Evolutionary conservation across 2,329 filamentous ascomycete genomes (phyloP).

Genomic region (Arthrobotrys conoides): DNA sequence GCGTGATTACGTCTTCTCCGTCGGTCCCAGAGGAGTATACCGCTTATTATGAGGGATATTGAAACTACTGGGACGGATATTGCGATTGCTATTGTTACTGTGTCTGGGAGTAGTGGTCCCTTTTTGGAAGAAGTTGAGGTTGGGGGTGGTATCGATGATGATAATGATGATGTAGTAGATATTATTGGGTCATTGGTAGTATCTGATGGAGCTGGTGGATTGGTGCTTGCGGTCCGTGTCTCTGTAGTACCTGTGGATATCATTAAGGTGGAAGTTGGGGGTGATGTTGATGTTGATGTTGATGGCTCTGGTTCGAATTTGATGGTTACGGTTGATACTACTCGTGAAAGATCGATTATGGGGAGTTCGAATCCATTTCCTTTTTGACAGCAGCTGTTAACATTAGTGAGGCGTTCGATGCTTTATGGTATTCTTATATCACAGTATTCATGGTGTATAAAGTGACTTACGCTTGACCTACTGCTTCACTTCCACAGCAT

Average conservation of each 20-base stretch:
- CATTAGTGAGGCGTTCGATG: neutral
- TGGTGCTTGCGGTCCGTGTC: neutral
- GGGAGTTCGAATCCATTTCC: neutral
- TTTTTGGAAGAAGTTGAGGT: neutral
- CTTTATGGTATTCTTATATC: no score
- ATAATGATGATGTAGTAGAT: no score
- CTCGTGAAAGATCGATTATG: neutral
- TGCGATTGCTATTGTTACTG: neutral
- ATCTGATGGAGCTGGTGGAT: neutral
- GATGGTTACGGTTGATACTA: neutral
- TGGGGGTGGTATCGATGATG: neutral
- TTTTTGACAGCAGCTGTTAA: conserved; percentile 6
- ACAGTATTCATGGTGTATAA: neutral
- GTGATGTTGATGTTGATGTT: neutral
- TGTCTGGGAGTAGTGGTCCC: neutral
- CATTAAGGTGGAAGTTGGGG: neutral
- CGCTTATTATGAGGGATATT: neutral
- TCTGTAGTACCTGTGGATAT: neutral
- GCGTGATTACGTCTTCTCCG: neutral
- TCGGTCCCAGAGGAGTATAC: neutral
- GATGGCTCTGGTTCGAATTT: neutral
- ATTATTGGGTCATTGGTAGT: neutral
- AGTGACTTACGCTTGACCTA: neutral
- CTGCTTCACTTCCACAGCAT: neutral
- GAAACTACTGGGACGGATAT: neutral